Percentiles rank a stretch among this genome's conserved stretches.
Evolutionary conservation across 805 yeast species (phyloP).

Genomic region (Jamesozyma hellenica): DNA sequence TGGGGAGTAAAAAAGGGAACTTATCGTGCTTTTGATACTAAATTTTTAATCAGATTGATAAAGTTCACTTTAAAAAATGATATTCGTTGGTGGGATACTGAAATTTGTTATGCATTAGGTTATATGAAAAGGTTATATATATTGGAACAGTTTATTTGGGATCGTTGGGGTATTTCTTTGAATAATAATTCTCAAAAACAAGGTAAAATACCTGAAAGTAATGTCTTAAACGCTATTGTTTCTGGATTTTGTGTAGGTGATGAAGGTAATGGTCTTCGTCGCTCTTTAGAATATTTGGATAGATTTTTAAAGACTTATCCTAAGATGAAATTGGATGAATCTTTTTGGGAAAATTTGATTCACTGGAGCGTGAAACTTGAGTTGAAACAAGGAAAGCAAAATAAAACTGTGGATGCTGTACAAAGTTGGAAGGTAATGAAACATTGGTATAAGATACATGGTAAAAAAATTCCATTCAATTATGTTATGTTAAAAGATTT

Average conservation of each 20-base stretch:
- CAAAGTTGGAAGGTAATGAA: slow-evolving; percentile 17
- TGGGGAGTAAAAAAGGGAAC: slow-evolving; percentile 8
- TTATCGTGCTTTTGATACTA: slow-evolving; percentile 9
- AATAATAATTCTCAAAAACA: no score
- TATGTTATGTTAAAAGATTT: slow-evolving; percentile 11
- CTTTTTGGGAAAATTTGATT: slow-evolving; percentile 21
- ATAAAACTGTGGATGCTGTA: not conserved
- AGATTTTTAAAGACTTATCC: slow-evolving; percentile 15
- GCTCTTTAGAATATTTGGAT: slow-evolving; percentile 13
- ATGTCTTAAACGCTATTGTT: slow-evolving; percentile 16
- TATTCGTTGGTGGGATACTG: slow-evolving; percentile 11
- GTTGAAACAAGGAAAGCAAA: not conserved
- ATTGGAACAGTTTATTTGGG: slow-evolving; percentile 13
- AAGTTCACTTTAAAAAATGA: slow-evolving; percentile 8
- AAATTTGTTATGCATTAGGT: slow-evolving; percentile 21
- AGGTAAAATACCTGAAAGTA: slow-evolving; percentile 16
- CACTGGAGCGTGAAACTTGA: slow-evolving; percentile 10
- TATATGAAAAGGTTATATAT: slow-evolving; percentile 5
- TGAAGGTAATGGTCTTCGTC: slow-evolving; percentile 5
- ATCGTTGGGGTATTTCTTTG: slow-evolving; percentile 15
- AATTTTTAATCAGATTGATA: slow-evolving; percentile 9
- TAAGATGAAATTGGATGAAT: slow-evolving; percentile 10
- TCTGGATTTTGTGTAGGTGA: slow-evolving; percentile 13
- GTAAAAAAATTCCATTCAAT: slow-evolving; percentile 12
- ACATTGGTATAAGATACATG: slow-evolving; percentile 14